Evolutionary conservation across 768 basidiomycete species (phyloP), one percentile per base, ranked within the genome.

Genomic region (Russula earlei): DNA sequence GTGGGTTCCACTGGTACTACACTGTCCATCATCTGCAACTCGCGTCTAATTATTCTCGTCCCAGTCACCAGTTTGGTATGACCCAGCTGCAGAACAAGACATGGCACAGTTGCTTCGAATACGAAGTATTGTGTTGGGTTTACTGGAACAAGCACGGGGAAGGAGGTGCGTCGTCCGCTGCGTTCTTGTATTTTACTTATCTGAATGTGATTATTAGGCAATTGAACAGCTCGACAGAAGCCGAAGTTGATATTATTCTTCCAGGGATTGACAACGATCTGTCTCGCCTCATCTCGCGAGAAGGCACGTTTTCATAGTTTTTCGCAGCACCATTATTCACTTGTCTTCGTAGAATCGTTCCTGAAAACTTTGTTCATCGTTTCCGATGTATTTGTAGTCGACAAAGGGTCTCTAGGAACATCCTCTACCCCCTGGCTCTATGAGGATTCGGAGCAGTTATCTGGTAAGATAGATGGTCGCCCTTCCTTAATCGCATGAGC

Each of bases 351-450:
- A 90, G 91, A 78, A 65, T 64, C 69, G 17, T 76, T 82, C 55
- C 69, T 94, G 24, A 83, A 82, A 64, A 83, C 81, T 0, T 72
- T 95, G 5, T 91, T 91, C 69, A 87, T 89, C 50, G 85, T 90
- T 2, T 93, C 91, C 1, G 77, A 87, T 52, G 86, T 78, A 14
- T 71, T 69, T 6, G 55, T 91, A 8, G 69, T 68, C 0, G 75
- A 80, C 49, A 71, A 77, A 62, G 72, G 70, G 2, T 75, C 75
- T 11, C 58, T 73, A 17, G 71, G 72, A 2, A 67, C 72, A 2
- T 52, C 62, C 5, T 69, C 76, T 12, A 70, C 75, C 1, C 64
- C 63, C 24, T 88, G 83, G 86, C 41, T 71, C 4, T 81, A 80
- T 64, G 67, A 64, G 20, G 71, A 72, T 29, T 72, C 72, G 15